Percentiles rank a stretch among this genome's conserved stretches.
These are phyloP conservation scores for Penicillium egyptiacum DNA, from an alignment of 495 filamentous ascomycete genomes.

Conservation along the genomic window DNA sequence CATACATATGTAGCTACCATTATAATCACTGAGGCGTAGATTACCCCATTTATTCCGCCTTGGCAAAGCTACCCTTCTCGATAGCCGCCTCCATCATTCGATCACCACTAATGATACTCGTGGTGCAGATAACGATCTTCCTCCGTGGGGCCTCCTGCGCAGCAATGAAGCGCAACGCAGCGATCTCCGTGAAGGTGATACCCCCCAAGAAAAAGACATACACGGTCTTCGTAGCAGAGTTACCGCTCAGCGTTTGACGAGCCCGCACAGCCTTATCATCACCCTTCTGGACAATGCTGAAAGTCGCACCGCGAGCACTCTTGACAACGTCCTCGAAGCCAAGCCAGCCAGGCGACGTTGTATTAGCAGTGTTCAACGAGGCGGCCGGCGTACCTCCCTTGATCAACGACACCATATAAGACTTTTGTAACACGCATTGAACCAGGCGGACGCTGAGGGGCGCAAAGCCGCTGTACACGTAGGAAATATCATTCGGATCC, in stretches of 20 bases:
- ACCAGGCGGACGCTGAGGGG: constrained; percentile 90
- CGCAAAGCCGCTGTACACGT: constrained; percentile 96
- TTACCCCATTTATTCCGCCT: constrained; percentile 23
- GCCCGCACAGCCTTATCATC: constrained; percentile 91
- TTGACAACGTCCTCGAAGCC: constrained; percentile 89
- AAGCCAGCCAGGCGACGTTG: constrained; percentile 77
- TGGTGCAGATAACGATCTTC: constrained; percentile 89
- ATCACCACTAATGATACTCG: constrained; percentile 84
- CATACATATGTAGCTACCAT: constrained; percentile 21
- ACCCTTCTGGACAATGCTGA: constrained; percentile 89
- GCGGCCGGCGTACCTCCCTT: constrained; percentile 52
- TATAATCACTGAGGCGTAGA: constrained; percentile 13
- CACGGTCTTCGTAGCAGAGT: constrained; percentile 74
- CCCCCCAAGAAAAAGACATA: constrained; percentile 95
- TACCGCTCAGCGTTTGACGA: constrained; percentile 68
- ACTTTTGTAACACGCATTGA: constrained; percentile 93
- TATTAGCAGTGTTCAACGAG: constrained; percentile 49
- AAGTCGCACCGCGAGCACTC: constrained; percentile 78
- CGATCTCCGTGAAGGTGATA: constrained; percentile 93
- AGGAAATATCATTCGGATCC: constrained; percentile 94
- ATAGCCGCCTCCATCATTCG: constrained; percentile 86
- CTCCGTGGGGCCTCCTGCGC: constrained; percentile 78
- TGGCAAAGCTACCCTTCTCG: constrained; percentile 66
- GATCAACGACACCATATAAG: constrained; percentile 69
- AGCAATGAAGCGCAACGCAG: constrained; percentile 87